Evolutionary conservation across 495 filamentous ascomycete species (phyloP), one percentile per base, ranked within the genome.

Genomic region (Hypoxylon intermedium): DNA sequence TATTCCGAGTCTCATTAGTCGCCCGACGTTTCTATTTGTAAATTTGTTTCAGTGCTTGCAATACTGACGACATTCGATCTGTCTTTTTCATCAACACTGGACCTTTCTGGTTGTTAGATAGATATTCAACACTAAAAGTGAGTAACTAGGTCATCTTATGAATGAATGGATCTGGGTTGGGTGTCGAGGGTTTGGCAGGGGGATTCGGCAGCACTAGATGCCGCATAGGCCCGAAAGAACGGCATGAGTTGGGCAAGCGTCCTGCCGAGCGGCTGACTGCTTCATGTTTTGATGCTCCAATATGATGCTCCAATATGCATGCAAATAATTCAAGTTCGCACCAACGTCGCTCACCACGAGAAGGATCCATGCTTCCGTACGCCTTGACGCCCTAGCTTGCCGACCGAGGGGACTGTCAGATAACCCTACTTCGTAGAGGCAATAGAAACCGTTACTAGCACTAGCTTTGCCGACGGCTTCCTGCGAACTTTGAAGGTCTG

Each of bases 181-280:
- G 24, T 18, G 13, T 19, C n/a, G n/a, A n/a, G n/a, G n/a, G n/a
- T n/a, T n/a, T n/a, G 28, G 9, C 51, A 60, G 36, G 62, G 62
- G 50, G 52, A 21, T 42, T 56, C 63, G 63, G 63, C 46, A 61
- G 34, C 57, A 46, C 49, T 38, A 36, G 21, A 23, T 50, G 42
- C 54, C 52, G 53, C 43, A 58, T 67, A 53, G 58, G 63, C 6
- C 53, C 58, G 58, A 62, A 50, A 28, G 33, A 43, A 57, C 26
- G 24, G 57, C 57, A 66, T 65, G 19, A 57, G 7, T 41, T 57
- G 46, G 24, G 6, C 3, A 37, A 53, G 43, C 33, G 18, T 38
- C 24, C 30, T 45, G 51, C 62, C 62, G 56, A 65, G 42, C 53
- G n/a, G 31, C 49, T 19, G 37, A 45, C 44, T 50, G 48, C 63